These are phyloP conservation scores for Lachnellula hyalina DNA, from an alignment of 2,329 filamentous ascomycete genomes.

Conservation along the genomic window DNA sequence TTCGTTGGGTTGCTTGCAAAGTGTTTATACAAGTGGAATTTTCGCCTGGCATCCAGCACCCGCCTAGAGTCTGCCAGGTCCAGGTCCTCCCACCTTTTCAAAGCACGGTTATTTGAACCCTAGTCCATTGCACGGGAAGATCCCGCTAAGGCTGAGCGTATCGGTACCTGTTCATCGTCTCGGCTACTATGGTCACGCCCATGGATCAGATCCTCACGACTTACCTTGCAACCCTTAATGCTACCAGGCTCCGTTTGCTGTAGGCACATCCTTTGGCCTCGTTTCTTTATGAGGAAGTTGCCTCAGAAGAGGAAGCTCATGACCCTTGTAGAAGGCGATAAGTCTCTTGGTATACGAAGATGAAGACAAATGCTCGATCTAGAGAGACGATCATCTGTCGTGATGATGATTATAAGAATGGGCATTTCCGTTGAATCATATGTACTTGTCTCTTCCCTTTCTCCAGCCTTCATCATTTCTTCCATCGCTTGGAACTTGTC, in stretches of 20 bases:
- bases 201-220: neutral
- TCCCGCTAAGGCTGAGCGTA: neutral
- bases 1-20: no score
- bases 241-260: neutral
- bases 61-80: no score
- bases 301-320: constrained; percentile 3
- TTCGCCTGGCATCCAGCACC: no score
- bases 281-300: neutral
- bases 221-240: neutral
- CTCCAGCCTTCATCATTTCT: neutral
- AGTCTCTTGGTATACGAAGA: neutral
- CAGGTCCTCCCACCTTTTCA: no score
- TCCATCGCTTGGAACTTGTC: neutral
- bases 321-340: neutral
- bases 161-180: neutral
- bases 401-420: neutral
- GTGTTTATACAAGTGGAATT: no score
- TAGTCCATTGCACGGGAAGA: neutral
- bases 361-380: neutral
- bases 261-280: neutral
- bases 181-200: neutral
- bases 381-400: neutral
- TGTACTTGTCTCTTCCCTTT: neutral
- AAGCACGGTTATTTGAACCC: neutral
- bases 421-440: neutral